These are phyloP conservation scores for Ascochyta fabae DNA, from an alignment of 2,329 filamentous ascomycete genomes.

Conservation along the genomic window DNA sequence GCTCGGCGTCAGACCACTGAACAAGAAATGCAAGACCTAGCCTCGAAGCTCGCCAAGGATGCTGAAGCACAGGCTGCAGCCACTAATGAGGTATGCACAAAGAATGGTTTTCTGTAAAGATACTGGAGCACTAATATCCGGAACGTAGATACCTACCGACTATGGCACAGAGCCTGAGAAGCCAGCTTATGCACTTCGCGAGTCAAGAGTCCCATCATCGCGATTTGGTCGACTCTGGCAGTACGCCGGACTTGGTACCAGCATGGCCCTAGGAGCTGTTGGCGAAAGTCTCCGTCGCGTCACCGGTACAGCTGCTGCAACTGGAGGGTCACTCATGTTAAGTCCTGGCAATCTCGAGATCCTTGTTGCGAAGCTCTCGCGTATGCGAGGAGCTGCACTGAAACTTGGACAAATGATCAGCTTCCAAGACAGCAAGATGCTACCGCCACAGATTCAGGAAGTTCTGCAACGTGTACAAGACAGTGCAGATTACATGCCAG, in stretches of 20 bases:
- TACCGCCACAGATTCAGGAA: constrained; percentile 84
- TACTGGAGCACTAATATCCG: constrained; percentile 57
- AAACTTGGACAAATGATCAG: constrained; percentile 98
- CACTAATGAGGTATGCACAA: constrained; percentile 34
- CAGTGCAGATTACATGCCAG: constrained; percentile 96
- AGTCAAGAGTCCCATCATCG: constrained; percentile 89
- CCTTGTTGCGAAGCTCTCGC: constrained; percentile 87
- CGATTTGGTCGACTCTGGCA: constrained; percentile 91
- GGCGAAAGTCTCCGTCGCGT: constrained; percentile 82
- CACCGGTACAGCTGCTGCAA: constrained; percentile 67
- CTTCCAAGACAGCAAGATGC: constrained; percentile 95
- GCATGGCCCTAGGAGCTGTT: constrained; percentile 92
- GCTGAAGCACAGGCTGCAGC: constrained; percentile 20
- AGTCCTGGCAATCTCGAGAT: constrained; percentile 92
- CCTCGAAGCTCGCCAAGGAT: constrained; percentile 56
- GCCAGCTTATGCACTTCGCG: constrained; percentile 72
- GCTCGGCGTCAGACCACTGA: constrained; percentile 26
- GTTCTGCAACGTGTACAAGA: constrained; percentile 95
- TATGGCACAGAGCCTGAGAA: constrained; percentile 37
- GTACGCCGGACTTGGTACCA: constrained; percentile 89
- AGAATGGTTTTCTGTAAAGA: constrained; percentile 7
- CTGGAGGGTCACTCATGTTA: constrained; percentile 78
- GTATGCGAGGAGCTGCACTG: constrained; percentile 95
- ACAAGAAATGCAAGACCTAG: constrained; percentile 54
- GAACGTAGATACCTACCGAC: constrained; percentile 42